These are phyloP conservation scores for Collybia sordida DNA, from an alignment of 768 basidiomycete genomes.

Conservation along the genomic window DNA sequence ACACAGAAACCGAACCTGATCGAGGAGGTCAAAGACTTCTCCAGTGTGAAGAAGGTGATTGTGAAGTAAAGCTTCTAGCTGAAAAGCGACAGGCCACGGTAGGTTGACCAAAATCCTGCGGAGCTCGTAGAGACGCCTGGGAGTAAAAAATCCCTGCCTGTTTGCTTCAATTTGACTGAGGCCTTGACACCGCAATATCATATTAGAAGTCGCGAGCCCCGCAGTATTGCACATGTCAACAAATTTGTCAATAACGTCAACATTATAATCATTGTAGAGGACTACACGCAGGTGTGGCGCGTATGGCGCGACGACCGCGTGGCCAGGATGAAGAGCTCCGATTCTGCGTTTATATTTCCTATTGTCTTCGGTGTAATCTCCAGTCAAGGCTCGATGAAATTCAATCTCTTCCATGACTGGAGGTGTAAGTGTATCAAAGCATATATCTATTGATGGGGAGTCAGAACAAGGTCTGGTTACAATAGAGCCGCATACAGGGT, in stretches of 20 bases:
- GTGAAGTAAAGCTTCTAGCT: conserved; percentile 67
- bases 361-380: conserved; percentile 35
- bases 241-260: conserved; percentile 52
- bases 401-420: conserved; percentile 61
- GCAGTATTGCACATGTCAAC: conserved; percentile 51
- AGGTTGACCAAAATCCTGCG: conserved; percentile 42
- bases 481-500: conserved; percentile 49
- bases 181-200: conserved; percentile 30
- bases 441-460: conserved; percentile 44
- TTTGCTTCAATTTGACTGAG: conserved; percentile 48
- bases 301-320: conserved; percentile 62
- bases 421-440: conserved; percentile 67
- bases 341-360: conserved; percentile 58
- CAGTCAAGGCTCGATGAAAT: conserved; percentile 52
- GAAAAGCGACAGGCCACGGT: conserved; percentile 72
- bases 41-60: conserved; percentile 62
- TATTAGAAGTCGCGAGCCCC: conserved; percentile 30
- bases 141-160: conserved; percentile 48
- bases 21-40: conserved; percentile 50
- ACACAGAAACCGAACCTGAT: conserved; percentile 41
- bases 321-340: conserved; percentile 56
- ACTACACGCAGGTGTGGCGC: conserved; percentile 69
- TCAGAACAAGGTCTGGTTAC: conserved; percentile 9
- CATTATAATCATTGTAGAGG: conserved; percentile 46
- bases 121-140: conserved; percentile 45